phyloP scores from a whole-genome alignment of 1,284 basidiomycete genomes.

The Rhodotorula sp. region DNA sequence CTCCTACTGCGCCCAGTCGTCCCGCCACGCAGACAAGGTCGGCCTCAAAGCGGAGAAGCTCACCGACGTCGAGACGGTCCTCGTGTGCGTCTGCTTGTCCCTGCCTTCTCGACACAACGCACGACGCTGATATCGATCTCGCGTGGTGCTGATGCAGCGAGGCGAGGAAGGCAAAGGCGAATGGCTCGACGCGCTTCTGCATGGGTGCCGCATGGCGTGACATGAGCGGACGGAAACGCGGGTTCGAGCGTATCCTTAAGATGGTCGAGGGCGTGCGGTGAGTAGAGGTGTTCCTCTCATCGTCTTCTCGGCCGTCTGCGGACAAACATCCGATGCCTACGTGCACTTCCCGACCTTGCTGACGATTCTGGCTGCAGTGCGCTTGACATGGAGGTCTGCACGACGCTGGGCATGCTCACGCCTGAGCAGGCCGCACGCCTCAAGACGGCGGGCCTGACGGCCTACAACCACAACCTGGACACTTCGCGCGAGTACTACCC shows the following conservation, averaged over 20 bases:
- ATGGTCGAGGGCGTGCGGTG: slow-evolving; percentile 77
- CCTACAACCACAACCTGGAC: slow-evolving; percentile 98
- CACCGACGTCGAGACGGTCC: slow-evolving; percentile 87
- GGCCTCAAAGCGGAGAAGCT: slow-evolving; percentile 83
- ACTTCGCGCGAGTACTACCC: slow-evolving; percentile 97
- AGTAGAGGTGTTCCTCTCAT: neutral
- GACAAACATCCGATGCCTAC: slow-evolving; percentile 16
- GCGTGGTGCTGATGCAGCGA: slow-evolving; percentile 42
- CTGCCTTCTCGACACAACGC: neutral
- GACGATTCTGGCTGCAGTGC: slow-evolving; percentile 36
- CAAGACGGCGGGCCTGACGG: slow-evolving; percentile 93
- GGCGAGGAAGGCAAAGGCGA: slow-evolving; percentile 85
- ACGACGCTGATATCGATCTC: slow-evolving; percentile 7
- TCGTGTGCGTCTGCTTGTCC: slow-evolving; percentile 64
- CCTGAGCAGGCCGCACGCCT: slow-evolving; percentile 89
- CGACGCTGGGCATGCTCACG: slow-evolving; percentile 93
- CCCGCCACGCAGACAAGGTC: slow-evolving; percentile 72
- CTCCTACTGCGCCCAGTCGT: slow-evolving; percentile 97
- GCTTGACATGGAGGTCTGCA: slow-evolving; percentile 73
- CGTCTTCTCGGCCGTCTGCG: too few species aligned
- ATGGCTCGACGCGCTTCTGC: slow-evolving; percentile 95
- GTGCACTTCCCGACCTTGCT: neutral
- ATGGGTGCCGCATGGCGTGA: slow-evolving; percentile 99
- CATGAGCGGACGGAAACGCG: slow-evolving; percentile 86
- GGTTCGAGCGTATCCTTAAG: slow-evolving; percentile 87